These are phyloP conservation scores for Phytopythium boreale DNA, from an alignment of 352 stramenopile species.

Conservation along the genomic window DNA sequence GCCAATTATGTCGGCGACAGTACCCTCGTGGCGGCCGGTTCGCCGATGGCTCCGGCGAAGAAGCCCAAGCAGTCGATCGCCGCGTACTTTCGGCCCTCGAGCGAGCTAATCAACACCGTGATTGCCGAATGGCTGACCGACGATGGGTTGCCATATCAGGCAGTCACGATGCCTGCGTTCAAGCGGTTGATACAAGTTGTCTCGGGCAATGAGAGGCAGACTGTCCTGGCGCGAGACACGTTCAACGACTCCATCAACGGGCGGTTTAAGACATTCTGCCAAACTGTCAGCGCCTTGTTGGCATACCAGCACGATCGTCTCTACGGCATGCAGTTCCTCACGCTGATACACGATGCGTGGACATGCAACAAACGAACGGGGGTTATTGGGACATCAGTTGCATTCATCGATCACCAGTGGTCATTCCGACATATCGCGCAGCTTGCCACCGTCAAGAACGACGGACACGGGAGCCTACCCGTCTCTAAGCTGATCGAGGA, in stretches of 20 bases:
- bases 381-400: background rate
- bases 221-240: background rate
- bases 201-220: background rate
- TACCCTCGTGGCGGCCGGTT: background rate
- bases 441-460: background rate
- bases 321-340: background rate
- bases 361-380: background rate
- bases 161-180: background rate
- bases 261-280: background rate
- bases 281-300: background rate
- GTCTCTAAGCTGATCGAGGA: slow-evolving; percentile 1
- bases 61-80: background rate
- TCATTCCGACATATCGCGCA: slow-evolving; percentile 2
- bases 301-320: background rate
- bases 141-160: background rate
- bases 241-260: background rate
- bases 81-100: background rate
- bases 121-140: background rate
- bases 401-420: slow-evolving; percentile 7
- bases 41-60: background rate
- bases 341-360: background rate
- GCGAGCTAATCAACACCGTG: background rate
- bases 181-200: background rate
- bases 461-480: background rate
- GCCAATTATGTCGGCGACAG: background rate